These are phyloP conservation scores for Aurinia saxatilis DNA, from an alignment of 345 rosid genomes.

Conservation along the genomic window DNA sequence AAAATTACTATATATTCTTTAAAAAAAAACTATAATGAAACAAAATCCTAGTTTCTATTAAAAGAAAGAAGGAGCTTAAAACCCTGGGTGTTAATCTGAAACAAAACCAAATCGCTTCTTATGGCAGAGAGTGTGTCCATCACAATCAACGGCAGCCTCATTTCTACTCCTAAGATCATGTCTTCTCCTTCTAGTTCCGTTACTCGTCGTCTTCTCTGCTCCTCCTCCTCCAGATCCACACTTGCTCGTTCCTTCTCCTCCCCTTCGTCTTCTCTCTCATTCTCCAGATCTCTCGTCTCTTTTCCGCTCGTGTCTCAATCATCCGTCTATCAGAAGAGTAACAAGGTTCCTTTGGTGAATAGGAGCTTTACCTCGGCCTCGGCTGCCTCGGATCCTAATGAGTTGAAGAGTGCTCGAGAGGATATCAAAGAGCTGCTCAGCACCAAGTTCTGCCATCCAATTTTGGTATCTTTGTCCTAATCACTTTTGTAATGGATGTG, in stretches of 20 bases:
- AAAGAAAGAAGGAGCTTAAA: too few relatives aligned
- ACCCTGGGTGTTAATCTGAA: too few relatives aligned
- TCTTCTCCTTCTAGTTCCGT: slow-evolving; percentile 40
- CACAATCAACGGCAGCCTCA: slow-evolving; percentile 1
- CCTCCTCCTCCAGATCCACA: slow-evolving; percentile 29
- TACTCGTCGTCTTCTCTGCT: slow-evolving; percentile 43
- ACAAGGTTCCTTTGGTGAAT: slow-evolving; percentile 25
- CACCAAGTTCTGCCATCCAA: slow-evolving; percentile 74
- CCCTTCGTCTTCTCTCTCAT: slow-evolving; percentile 29
- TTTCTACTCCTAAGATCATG: slow-evolving; percentile 7
- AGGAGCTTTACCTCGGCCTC: slow-evolving; percentile 40
- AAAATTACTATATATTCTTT: too few relatives aligned
- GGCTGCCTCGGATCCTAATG: slow-evolving; percentile 64
- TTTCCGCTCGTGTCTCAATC: slow-evolving; percentile 40
- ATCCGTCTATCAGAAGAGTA: slow-evolving; percentile 42
- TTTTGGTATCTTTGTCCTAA: too few relatives aligned
- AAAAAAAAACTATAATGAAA: too few relatives aligned
- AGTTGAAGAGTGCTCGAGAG: slow-evolving; percentile 77
- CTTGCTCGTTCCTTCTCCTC: slow-evolving; percentile 18
- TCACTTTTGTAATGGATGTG: too few relatives aligned
- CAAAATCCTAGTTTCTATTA: too few relatives aligned
- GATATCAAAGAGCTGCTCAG: slow-evolving; percentile 76
- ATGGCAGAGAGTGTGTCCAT: slow-evolving; percentile 19
- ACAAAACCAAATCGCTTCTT: neutral
- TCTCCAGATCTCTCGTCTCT: slow-evolving; percentile 49